These are phyloP conservation scores for Actinomortierella wolfii DNA, from an alignment of 371 early-diverging fungal genomes.

Conservation along the genomic window DNA sequence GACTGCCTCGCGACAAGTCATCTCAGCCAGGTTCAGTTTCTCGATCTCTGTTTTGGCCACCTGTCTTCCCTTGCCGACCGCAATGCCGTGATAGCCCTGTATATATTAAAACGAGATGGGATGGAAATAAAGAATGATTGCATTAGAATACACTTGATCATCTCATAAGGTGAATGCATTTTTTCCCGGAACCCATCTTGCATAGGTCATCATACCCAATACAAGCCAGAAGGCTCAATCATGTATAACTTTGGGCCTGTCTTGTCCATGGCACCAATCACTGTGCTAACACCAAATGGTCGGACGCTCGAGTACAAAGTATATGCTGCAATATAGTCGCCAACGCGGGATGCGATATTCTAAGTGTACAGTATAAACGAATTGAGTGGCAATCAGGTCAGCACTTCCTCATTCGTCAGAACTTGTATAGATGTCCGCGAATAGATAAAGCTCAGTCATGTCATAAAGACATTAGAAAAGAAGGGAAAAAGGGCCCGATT, in stretches of 20 bases:
- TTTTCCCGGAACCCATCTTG: too few species aligned
- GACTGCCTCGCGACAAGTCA: conserved; percentile 90
- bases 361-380: conserved; percentile 28
- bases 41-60: conserved; percentile 98
- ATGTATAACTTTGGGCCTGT: conserved; percentile 91
- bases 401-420: conserved; percentile 1
- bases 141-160: background rate
- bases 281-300: conserved; percentile 92
- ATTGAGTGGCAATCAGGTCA: background rate
- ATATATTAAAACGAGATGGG: background rate
- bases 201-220: conserved; percentile 68
- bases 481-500: background rate
- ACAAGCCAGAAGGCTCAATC: conserved; percentile 97
- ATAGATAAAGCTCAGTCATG: background rate
- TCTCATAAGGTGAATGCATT: background rate
- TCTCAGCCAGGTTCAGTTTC: conserved; percentile 85
- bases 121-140: background rate
- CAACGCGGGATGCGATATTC: conserved; percentile 93
- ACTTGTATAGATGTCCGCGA: background rate
- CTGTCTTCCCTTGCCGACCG: conserved; percentile 96
- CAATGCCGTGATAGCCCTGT: conserved; percentile 93
- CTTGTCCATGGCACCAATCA: conserved; percentile 80
- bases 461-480: conserved; percentile 1
- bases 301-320: conserved; percentile 97
- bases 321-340: conserved; percentile 92